A percentile compares a stretch with the other conserved stretches of the same genome.
These are phyloP conservation scores for Kodamaea restingae DNA, from an alignment of 805 yeast species.

Conservation along the genomic window DNA sequence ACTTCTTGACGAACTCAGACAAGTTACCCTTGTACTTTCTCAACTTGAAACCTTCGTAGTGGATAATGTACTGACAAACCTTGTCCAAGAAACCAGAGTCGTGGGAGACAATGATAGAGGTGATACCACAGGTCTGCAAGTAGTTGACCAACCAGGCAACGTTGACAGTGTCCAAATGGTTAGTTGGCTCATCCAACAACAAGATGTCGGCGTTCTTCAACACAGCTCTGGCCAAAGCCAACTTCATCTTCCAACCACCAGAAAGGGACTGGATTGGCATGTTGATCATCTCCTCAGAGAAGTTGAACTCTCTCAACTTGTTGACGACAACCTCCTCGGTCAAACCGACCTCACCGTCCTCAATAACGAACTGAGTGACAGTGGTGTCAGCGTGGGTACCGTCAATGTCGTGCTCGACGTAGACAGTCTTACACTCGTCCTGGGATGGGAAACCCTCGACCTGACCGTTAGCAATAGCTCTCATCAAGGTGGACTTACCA, in stretches of 20 bases:
- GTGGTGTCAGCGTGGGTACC: constrained; percentile 96
- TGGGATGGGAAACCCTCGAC: constrained; percentile 99
- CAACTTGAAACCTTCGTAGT: constrained; percentile 99
- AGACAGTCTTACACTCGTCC: constrained; percentile 98
- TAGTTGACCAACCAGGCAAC: constrained; percentile 99
- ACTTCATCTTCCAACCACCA: constrained; percentile 99
- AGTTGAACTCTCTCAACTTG: constrained; percentile 85
- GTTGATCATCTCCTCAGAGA: constrained; percentile 86
- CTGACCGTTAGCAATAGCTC: constrained; percentile 96
- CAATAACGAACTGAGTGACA: constrained; percentile 86
- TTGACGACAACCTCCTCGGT: constrained; percentile 65
- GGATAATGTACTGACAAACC: constrained; percentile 96
- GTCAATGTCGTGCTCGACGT: constrained; percentile 99
- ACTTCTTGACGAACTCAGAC: constrained; percentile 96
- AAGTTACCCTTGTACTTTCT: constrained; percentile 99
- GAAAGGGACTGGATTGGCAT: constrained; percentile 96
- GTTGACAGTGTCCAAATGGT: constrained; percentile 99
- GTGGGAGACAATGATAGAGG: constrained; percentile 98
- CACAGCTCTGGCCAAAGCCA: constrained; percentile 99
- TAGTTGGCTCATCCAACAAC: constrained; percentile 98
- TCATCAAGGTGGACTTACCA: constrained; percentile 68
- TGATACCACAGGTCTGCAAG: constrained; percentile 97
- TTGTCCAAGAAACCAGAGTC: constrained; percentile 99
- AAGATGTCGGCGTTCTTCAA: constrained; percentile 96
- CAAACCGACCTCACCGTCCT: constrained; percentile 71